These are phyloP conservation scores for Cercospora sp. DNA, from an alignment of 2,329 filamentous ascomycete genomes.

Conservation along the genomic window DNA sequence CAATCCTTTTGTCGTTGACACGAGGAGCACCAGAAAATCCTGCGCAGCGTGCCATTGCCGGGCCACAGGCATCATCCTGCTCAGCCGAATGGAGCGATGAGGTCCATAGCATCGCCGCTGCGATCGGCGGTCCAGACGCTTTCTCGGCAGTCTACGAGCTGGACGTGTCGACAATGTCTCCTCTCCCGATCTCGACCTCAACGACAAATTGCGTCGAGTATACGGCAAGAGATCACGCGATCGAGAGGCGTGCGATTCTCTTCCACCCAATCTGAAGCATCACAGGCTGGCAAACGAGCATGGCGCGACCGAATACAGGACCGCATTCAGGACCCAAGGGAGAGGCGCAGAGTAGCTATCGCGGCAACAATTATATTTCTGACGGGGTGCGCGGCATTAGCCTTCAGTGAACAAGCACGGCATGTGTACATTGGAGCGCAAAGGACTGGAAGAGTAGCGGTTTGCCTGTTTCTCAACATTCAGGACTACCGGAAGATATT, in stretches of 20 bases:
- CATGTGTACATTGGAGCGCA: conserved; percentile 73
- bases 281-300: conserved; percentile 33
- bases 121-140: conserved; percentile 13
- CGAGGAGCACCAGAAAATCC: neutral
- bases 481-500: conserved; percentile 85
- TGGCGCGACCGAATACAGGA: conserved; percentile 34
- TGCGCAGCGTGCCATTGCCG: conserved; percentile 5
- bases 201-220: neutral
- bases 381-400: conserved; percentile 45
- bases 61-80: neutral
- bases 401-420: conserved; percentile 67
- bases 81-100: conserved; percentile 30
- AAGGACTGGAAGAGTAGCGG: conserved; percentile 75
- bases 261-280: conserved; percentile 4
- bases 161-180: conserved; percentile 33
- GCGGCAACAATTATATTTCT: conserved; percentile 35
- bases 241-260: neutral
- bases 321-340: conserved; percentile 18
- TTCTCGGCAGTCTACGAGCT: conserved; percentile 16
- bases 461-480: conserved; percentile 75
- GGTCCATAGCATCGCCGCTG: conserved; percentile 23
- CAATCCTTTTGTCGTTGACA: conserved; percentile 1
- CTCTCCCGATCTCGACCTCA: conserved; percentile 16
- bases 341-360: conserved; percentile 36
- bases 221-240: conserved; percentile 7